Percentiles rank a stretch among this genome's conserved stretches.
phyloP scores from a whole-genome alignment of 306 rosid species.

The Vicia faba region DNA sequence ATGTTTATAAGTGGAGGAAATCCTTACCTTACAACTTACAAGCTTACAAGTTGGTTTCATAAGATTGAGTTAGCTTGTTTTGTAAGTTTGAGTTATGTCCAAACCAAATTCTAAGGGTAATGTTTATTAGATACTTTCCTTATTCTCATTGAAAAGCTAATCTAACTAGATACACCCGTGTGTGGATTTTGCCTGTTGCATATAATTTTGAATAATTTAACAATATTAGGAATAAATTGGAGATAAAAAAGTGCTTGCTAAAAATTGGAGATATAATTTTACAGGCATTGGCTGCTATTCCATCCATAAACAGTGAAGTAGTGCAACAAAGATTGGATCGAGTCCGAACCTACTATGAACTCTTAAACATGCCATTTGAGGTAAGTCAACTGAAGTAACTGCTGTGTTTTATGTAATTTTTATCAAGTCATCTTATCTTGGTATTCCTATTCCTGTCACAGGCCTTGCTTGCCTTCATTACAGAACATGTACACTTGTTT shows the following conservation, averaged over 20 bases:
- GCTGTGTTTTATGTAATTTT: constrained; percentile 10
- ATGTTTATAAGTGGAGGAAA: too few species aligned
- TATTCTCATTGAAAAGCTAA: not conserved
- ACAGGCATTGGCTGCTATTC: constrained; percentile 97
- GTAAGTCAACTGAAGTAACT: constrained; percentile 50
- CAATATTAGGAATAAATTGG: not conserved
- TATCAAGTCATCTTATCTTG: constrained; percentile 31
- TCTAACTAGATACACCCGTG: not conserved
- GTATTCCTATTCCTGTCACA: constrained; percentile 45
- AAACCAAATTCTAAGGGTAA: too few species aligned
- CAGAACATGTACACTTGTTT: constrained; percentile 84
- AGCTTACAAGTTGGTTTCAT: too few species aligned
- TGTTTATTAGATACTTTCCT: not conserved
- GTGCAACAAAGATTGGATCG: constrained; percentile 89
- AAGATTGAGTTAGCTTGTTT: too few species aligned
- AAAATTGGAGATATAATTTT: constrained; percentile 35
- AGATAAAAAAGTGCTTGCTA: not conserved
- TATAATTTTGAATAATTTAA: not conserved
- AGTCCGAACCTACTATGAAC: constrained; percentile 94
- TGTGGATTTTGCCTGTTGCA: not conserved
- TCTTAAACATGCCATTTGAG: constrained; percentile 98
- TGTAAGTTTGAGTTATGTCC: too few species aligned
- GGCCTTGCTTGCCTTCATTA: constrained; percentile 95
- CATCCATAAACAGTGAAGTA: constrained; percentile 78
- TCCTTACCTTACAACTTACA: too few species aligned